Evolutionary conservation across 2,329 filamentous ascomycete genomes (phyloP), one percentile per base, ranked within the genome.

Genomic region (Saccharata proteae): DNA sequence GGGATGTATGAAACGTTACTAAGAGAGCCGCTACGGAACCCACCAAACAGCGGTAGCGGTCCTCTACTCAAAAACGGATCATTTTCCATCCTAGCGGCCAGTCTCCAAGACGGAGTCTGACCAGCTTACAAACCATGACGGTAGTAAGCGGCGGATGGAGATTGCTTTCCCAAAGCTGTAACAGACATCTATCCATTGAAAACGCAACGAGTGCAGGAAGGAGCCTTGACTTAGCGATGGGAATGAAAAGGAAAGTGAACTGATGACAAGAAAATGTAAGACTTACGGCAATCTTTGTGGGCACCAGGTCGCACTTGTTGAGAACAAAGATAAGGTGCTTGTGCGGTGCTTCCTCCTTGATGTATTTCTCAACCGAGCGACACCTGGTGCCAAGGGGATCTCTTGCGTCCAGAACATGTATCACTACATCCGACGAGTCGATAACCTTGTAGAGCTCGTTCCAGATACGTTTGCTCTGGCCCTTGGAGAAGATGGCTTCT

Each of bases 91-190:
- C 69, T 74, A 77, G 75, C 67, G 80, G 84, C 68, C 64, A 62
- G 46, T 71, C 64, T 69, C 82, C 90, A 96, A 84, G 76, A 96
- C 86, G 85, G 81, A 68, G 71, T 66, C 68, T 66, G 65, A 55
- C 79, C 80, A 77, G 71, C 69, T 73, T 32, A 67, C 59, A 59
- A 57, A 62, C 68, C 72, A 73, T 64, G 73, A 71, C 61, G 69
- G 67, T 64, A 58, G 62, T 64, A 58, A 64, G 67, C 64, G 67
- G 69, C 74, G 78, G 80, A 76, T 69, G 64, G 66, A 67, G 68
- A 67, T 94, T 67, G 58, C 77, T 98, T 74, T 96, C 78, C 90
- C 90, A 94, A 83, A 75, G 80, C 80, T 84, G 82, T 98, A 98
- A 98, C 90, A 92, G 86, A 83, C 62, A 22, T 61, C 67, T 74